A percentile compares a stretch with the other conserved stretches of the same genome.
These are phyloP conservation scores for Melaleuca alternifolia DNA, from an alignment of 345 rosid species.

Conservation along the genomic window DNA sequence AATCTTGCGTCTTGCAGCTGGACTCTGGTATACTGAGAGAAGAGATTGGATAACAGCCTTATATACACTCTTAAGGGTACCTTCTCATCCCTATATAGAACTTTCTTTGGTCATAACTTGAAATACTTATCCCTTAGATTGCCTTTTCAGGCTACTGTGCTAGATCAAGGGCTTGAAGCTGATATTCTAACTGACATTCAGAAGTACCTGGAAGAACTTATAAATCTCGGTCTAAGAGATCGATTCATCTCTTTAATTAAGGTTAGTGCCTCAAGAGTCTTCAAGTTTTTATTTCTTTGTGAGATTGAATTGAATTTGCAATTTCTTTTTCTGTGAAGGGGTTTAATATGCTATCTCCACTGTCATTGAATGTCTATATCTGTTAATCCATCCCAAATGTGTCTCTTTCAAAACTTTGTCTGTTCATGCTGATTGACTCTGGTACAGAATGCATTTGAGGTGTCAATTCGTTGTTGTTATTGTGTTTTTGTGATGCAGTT, in stretches of 20 bases:
- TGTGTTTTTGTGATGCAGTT: background rate
- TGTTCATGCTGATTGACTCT: background rate
- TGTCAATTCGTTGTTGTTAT: background rate
- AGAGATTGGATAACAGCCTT: constrained; percentile 72
- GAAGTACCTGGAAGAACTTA: constrained; percentile 65
- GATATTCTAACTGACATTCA: constrained; percentile 72
- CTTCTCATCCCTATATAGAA: background rate
- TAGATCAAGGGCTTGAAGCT: constrained; percentile 72
- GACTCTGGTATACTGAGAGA: constrained; percentile 94
- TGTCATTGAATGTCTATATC: background rate
- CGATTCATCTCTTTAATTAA: constrained; percentile 67
- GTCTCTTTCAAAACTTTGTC: background rate
- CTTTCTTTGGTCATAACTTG: background rate
- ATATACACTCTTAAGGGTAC: constrained; percentile 69
- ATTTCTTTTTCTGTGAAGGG: background rate
- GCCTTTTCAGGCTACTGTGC: constrained; percentile 70
- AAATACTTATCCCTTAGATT: background rate
- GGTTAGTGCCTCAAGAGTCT: constrained; percentile 21
- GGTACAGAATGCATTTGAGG: background rate
- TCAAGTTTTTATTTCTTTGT: background rate
- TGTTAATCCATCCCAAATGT: background rate
- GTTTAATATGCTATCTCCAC: background rate
- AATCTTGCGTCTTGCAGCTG: constrained; percentile 81
- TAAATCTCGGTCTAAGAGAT: constrained; percentile 65
- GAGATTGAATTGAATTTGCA: background rate